Conservation (phyloP, 2,329 filamentous ascomycete genomes). For the Celoporthe dispersa region DNA sequence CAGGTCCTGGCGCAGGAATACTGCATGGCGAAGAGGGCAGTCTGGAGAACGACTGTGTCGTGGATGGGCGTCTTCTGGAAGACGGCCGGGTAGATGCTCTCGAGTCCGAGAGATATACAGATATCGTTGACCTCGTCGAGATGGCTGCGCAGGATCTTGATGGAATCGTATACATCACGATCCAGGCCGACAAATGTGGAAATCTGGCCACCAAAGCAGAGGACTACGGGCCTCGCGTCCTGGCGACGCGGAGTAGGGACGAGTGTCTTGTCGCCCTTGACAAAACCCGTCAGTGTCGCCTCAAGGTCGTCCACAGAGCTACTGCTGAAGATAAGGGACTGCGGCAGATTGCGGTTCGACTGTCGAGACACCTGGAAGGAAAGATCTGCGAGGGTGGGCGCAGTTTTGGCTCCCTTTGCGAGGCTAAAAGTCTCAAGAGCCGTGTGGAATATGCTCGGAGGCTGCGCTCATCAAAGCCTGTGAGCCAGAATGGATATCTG, state of each 20-base stretch:
- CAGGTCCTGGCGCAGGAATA: constrained; percentile 42
- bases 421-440: not conserved
- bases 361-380: constrained; percentile 40
- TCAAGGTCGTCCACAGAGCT: constrained; percentile 36
- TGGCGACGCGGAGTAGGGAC: constrained; percentile 31
- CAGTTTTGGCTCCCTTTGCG: not conserved
- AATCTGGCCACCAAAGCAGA: constrained; percentile 32
- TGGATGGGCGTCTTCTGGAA: constrained; percentile 35
- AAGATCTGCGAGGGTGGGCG: constrained; percentile 36
- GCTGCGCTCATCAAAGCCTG: not conserved
- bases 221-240: constrained; percentile 13
- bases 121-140: constrained; percentile 34
- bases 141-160: constrained; percentile 33
- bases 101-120: constrained; percentile 28
- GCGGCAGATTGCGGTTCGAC: constrained; percentile 35
- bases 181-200: constrained; percentile 40
- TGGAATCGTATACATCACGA: constrained; percentile 36
- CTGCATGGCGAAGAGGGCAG: constrained; percentile 45
- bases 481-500: constrained; percentile 13
- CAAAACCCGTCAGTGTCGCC: constrained; percentile 30
- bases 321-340: constrained; percentile 35
- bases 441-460: not conserved
- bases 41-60: constrained; percentile 42
- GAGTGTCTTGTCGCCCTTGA: constrained; percentile 10
- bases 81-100: constrained; percentile 40